Evolutionary conservation across 108 stramenopile genomes (phyloP).

Genomic region (Nitzschia sp.): DNA sequence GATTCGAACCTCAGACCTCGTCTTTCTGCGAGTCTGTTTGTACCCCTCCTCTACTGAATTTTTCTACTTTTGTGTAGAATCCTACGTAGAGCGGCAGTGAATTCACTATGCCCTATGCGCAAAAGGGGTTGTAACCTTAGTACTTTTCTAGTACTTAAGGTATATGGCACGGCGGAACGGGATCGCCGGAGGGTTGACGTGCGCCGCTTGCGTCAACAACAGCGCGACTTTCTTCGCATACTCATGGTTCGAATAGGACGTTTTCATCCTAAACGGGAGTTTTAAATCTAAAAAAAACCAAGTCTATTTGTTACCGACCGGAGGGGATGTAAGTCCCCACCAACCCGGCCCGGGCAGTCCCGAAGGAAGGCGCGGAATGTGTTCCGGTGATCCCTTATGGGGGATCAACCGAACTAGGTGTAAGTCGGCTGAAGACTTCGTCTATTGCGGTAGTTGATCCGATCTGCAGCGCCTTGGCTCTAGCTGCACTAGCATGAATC

Average conservation of each 20-base stretch:
- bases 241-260: neutral
- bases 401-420: neutral
- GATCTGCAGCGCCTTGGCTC: neutral
- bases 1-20: too few species aligned
- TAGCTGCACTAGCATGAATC: neutral
- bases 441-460: neutral
- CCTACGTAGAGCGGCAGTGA: too few species aligned
- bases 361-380: neutral
- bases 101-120: too few species aligned
- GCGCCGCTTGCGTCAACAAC: neutral
- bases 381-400: neutral
- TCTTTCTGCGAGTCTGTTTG: too few species aligned
- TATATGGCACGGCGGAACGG: neutral
- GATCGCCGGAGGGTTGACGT: neutral
- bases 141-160: too few species aligned
- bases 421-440: neutral
- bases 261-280: neutral
- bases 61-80: too few species aligned
- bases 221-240: neutral
- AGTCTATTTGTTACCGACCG: neutral
- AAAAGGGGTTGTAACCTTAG: too few species aligned
- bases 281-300: neutral
- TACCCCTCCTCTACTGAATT: too few species aligned
- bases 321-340: too few species aligned
- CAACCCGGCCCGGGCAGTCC: too few species aligned